Percentiles rank a stretch among this genome's conserved stretches.
Conservation (phyloP, 179 eudicot genomes). For the Spergularia azorica region DNA sequence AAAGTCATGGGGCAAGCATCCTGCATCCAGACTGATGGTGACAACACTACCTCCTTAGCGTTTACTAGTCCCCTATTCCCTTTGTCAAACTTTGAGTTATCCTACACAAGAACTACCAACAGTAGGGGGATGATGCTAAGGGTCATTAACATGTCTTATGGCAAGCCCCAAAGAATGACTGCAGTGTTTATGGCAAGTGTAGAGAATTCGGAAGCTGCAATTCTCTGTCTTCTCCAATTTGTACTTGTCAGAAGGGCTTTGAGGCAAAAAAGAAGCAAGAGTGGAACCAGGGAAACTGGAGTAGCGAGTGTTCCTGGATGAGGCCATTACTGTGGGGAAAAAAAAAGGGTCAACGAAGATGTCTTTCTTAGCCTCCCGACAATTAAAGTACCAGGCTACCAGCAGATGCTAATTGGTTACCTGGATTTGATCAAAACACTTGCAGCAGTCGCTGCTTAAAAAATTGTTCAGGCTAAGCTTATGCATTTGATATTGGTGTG, state of each 20-base stretch:
- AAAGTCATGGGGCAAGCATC: too few species aligned
- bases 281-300: constrained; percentile 30
- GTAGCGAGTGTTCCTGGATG: constrained; percentile 23
- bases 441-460: constrained; percentile 26
- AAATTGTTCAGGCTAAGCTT: constrained; percentile 33
- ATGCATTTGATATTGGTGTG: constrained; percentile 25
- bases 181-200: constrained; percentile 29
- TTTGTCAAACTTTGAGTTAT: neutral
- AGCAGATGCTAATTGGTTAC: constrained; percentile 10
- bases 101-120: neutral
- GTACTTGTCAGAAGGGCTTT: constrained; percentile 26
- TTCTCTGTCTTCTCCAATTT: constrained; percentile 10
- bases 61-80: too few species aligned
- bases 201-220: constrained; percentile 34
- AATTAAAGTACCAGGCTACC: constrained; percentile 25
- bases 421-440: neutral
- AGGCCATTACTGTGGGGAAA: constrained; percentile 1
- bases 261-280: constrained; percentile 3
- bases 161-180: constrained; percentile 5
- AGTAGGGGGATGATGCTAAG: neutral
- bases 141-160: neutral
- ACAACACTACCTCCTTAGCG: too few species aligned
- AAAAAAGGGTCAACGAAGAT: neutral
- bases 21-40: too few species aligned
- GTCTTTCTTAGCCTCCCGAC: constrained; percentile 22